phyloP scores from a whole-genome alignment of 139 green algal genomes.

The Zygnema circumcarinatum region DNA sequence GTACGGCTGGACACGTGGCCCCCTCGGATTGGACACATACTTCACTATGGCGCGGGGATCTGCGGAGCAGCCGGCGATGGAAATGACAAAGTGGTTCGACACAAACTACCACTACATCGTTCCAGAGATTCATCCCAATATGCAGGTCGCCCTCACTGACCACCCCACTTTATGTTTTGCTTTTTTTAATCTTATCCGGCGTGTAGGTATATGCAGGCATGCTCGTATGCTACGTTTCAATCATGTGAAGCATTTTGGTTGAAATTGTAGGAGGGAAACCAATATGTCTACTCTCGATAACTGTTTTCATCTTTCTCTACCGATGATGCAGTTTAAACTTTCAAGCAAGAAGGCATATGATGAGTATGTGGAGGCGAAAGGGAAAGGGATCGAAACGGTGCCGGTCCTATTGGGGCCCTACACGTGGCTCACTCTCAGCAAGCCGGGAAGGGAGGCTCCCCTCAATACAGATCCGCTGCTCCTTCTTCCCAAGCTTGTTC shows the following conservation, averaged over 20 bases:
- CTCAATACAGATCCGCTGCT: conserved; percentile 6
- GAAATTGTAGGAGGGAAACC: too few relatives aligned
- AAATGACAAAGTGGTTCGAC: conserved; percentile 93
- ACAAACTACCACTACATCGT: conserved; percentile 93
- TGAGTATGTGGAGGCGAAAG: conserved; percentile 66
- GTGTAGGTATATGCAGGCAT: too few relatives aligned
- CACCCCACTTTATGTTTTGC: conserved; percentile 7
- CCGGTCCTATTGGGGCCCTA: conserved; percentile 84
- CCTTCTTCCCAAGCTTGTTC: conserved; percentile 71
- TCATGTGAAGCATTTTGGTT: too few relatives aligned
- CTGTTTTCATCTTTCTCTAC: too few relatives aligned
- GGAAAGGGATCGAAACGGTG: conserved; percentile 68
- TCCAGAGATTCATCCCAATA: conserved; percentile 8
- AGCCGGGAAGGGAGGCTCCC: background rate
- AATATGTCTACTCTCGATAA: conserved; percentile 5
- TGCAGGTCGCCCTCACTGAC: background rate
- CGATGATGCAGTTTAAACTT: conserved; percentile 23
- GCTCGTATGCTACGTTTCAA: too few relatives aligned
- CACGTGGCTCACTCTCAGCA: conserved; percentile 75
- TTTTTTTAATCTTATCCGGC: background rate
- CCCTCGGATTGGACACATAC: conserved; percentile 71
- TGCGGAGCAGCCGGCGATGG: conserved; percentile 69
- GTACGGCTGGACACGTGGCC: conserved; percentile 70
- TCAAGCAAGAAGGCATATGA: conserved; percentile 17
- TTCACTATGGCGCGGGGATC: conserved; percentile 85